Evolutionary conservation across 179 eudicot species (phyloP).

Genomic region (Actinidia arguta): DNA sequence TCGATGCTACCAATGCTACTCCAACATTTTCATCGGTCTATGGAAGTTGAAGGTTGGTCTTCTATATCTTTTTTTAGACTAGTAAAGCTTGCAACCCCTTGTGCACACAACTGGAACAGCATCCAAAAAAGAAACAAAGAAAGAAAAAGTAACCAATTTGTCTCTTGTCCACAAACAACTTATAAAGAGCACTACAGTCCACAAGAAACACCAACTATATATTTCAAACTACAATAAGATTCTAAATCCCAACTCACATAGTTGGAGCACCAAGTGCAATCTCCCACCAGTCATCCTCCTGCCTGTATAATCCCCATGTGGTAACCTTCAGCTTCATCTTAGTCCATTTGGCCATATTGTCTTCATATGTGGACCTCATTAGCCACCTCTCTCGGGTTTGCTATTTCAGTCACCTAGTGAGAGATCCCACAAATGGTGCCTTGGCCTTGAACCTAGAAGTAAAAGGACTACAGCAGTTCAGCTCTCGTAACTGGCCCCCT

Average conservation of each 20-base stretch:
- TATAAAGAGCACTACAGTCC: too few relatives aligned
- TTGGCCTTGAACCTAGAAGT: neutral
- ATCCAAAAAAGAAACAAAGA: neutral
- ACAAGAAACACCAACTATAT: neutral
- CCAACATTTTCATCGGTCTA: neutral
- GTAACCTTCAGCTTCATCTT: neutral
- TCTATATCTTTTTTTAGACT: neutral
- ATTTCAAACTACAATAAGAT: neutral
- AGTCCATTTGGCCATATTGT: neutral
- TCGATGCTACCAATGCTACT: neutral
- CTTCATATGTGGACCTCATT: neutral
- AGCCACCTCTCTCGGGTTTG: neutral
- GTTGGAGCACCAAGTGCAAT: neutral
- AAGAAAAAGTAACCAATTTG: neutral
- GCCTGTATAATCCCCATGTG: neutral
- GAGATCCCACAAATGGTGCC: neutral
- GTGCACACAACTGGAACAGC: neutral
- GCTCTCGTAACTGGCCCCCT: neutral
- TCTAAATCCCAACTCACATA: neutral
- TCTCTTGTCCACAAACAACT: neutral
- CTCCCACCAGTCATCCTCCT: neutral
- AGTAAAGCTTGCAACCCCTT: neutral
- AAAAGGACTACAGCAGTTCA: too few relatives aligned
- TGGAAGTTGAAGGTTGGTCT: neutral
- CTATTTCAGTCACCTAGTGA: neutral